Evolutionary conservation across 129 eudicot species (phyloP), one percentile per base, ranked within the genome.

Genomic region (Flaveria trinervia): DNA sequence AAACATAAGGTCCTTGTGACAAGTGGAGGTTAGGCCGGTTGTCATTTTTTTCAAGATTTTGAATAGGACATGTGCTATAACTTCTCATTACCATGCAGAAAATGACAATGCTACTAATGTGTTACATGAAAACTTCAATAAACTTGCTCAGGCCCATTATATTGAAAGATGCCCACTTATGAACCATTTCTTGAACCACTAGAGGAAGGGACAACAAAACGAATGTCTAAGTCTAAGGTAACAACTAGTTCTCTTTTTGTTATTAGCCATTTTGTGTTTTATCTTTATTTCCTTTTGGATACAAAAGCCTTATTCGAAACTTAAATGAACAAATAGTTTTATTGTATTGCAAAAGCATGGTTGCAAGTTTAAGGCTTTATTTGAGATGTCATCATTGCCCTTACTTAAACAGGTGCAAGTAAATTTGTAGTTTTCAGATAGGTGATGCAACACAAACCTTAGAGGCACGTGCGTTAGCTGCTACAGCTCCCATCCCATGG

Each of bases 111-210:
- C 71, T 71, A 77, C 54, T 55, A 84, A 85, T 62, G 65, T 70
- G 54, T 55, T 85, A 52, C 86, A 72, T 26, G 92, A 85, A 59
- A 88, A 64, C 80, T 93, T 93, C 61, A 77, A 43, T 72, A 85
- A 70, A 83, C 93, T 90, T 76, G 89, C 84, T 50, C 79, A 77
- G 17, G 85, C 85, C 12, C 89, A 86, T 23, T 93, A 79, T 79
- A 84, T 93, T 66, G 98, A 93, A 84, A 89, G 98, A 15, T 90
- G 97, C 69, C 98, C 97, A 92, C 91, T 75, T 89, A 85, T 84
- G 97, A 89, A 65, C 98, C 98, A 16, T 84, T 85, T 77, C 84
- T 91, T 73, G 80, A 87, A 77, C 89, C 90, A 74, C 77, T 83
- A 82, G 64, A 88, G 72, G 89, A 84, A 65, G 92, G 76, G 17